Evolutionary conservation across 306 rosid species (phyloP), one percentile per base, ranked within the genome.

Genomic region (Lablab purpureus): DNA sequence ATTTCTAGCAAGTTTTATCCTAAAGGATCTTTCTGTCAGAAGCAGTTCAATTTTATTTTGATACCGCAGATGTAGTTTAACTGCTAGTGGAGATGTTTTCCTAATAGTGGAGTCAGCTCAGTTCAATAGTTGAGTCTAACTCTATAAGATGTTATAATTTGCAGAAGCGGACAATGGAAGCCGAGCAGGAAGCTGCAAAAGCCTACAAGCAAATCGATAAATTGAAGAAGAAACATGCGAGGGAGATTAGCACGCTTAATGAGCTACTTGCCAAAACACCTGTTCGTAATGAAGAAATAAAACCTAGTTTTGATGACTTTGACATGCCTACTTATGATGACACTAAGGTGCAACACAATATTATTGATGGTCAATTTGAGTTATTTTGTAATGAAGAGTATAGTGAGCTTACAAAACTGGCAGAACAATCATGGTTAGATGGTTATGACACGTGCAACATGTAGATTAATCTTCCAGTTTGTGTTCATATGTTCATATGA

Each of bases 391-490:
- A 84, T 25, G 86, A 73, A 50, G 88, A 90, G 77, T 94, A 91
- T 1, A 63, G 83, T n/a, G 97, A 88, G 83, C 85, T 87, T 73
- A 88, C 83, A 36, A 89, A 89, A 76, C 86, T 88, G 54, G 79
- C 89, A n/a, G 89, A 90, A 51, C 90, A 88, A 45, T 88, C 92
- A 58, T 90, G 94, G 98, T 94, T 85, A 79, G 76, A 91, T 66
- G 94, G 94, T 75, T 89, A 90, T 37, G 98, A 94, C 75, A 84
- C 89, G 75, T 94, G 98, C 87, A 94, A 94, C 85, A 92, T 92
- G 80, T 92, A 94, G 80, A 79, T 67, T 71, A 40, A 47, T 55
- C 67, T 50, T 75, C 56, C 32, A 19, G 30, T 55, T 64, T 52
- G 41, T 54, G 55, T 40, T 83, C 63, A 51, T 11, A 66, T 71